Conservation (phyloP, 129 eudicot species). For the Chrysanthemum seticuspe region DNA sequence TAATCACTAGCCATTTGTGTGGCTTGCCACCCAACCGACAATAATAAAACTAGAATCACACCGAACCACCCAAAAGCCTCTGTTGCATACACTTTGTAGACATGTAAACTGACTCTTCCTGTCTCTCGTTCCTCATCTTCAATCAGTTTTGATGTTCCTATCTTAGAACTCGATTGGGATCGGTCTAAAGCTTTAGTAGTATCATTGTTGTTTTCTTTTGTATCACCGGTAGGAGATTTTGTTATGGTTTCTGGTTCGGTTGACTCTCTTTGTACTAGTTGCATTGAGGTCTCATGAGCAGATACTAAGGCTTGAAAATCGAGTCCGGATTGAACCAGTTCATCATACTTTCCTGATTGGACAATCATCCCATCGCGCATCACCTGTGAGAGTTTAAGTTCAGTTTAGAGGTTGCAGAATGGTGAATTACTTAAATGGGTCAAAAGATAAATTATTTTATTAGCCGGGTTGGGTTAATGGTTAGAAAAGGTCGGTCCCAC, state of each 20-base stretch:
- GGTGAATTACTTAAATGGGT: too few relatives aligned
- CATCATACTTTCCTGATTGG: conserved; percentile 67
- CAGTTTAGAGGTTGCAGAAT: too few relatives aligned
- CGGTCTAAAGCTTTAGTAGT: conserved; percentile 28
- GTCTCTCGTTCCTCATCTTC: conserved; percentile 73
- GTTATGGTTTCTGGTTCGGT: conserved; percentile 21
- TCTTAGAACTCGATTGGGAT: conserved; percentile 30
- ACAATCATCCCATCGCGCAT: conserved; percentile 75
- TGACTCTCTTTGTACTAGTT: conserved; percentile 49
- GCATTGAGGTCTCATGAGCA: conserved; percentile 74
- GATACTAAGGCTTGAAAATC: conserved; percentile 71
- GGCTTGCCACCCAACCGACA: conserved; percentile 49
- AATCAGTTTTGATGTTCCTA: conserved; percentile 57
- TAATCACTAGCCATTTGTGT: conserved; percentile 59
- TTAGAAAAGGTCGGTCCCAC: too few relatives aligned
- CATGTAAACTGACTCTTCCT: conserved; percentile 50
- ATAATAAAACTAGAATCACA: conserved; percentile 37
- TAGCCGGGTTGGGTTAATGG: too few relatives aligned
- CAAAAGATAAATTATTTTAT: too few relatives aligned
- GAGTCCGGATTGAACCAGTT: conserved; percentile 46
- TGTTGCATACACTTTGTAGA: conserved; percentile 58
- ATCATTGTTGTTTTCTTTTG: conserved; percentile 19
- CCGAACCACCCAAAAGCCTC: conserved; percentile 75
- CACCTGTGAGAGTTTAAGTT: conserved; percentile 37
- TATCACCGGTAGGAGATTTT: conserved; percentile 19